Conservation (phyloP, 768 basidiomycete species). For the Mrakia blollopis region DNA sequence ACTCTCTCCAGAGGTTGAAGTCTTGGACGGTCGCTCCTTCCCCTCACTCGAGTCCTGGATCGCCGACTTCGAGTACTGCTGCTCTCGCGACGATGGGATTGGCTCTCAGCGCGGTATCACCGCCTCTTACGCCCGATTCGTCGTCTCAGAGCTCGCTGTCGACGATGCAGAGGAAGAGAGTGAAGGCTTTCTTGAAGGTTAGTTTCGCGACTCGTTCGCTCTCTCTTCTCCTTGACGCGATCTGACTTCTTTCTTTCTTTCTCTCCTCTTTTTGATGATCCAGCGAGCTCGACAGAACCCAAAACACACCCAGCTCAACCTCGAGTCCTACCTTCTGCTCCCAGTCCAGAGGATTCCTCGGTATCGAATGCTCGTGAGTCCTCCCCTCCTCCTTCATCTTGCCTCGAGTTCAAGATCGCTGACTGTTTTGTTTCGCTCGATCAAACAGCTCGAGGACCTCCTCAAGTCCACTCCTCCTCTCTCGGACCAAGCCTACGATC, state of each 20-base stretch:
- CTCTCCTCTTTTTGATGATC: not conserved
- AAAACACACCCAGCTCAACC: conserved; percentile 83
- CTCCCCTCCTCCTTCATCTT: conserved; percentile 18
- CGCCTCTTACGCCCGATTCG: conserved; percentile 8
- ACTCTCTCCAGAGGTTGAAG: conserved; percentile 78
- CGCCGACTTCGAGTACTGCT: conserved; percentile 57
- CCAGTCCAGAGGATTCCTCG: conserved; percentile 96
- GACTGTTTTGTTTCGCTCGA: not conserved
- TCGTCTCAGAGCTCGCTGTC: conserved; percentile 48
- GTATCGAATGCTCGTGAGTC: conserved; percentile 84
- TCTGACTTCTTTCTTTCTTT: not conserved
- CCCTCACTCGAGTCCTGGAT: conserved; percentile 45
- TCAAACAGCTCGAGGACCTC: conserved; percentile 73
- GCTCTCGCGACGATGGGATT: conserved; percentile 29
- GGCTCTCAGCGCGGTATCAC: not conserved
- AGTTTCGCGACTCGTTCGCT: conserved; percentile 22
- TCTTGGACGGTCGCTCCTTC: conserved; percentile 60
- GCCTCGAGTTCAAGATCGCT: not conserved
- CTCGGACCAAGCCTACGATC: conserved; percentile 56
- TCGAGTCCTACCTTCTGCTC: conserved; percentile 88
- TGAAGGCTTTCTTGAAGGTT: conserved; percentile 71
- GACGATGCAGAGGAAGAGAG: conserved; percentile 77
- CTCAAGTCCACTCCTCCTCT: conserved; percentile 76
- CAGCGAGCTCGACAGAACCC: conserved; percentile 74
- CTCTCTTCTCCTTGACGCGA: no score